Base-by-base conservation (phyloP, 768 basidiomycete species). In the Leccinum pellstonianum region DNA sequence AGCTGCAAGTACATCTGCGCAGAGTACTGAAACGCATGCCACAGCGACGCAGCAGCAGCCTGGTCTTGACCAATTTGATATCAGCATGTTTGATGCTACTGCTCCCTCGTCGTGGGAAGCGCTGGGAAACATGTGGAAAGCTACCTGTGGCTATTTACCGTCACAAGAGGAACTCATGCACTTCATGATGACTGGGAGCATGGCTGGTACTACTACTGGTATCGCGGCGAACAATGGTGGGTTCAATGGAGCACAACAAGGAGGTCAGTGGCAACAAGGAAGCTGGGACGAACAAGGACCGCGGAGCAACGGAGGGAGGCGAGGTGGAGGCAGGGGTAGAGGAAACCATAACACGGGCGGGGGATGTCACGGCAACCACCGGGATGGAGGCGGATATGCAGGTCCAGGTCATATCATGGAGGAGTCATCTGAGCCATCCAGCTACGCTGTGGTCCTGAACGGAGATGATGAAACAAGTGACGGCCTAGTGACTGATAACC, bases 161-260 rank as follows among this genome's bases (percentile, higher is more conserved):
- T 81, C 88, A 58, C 86, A 87, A 66, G 86, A 91, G 66, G 81
- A 92, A 67, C 81, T 93, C 64, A 86, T 91, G 86, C 81, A 85
- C 72, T 89, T 87, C 69, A 79, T 90, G 62, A 79, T 88, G 79
- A 59, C 79, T 21, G 66, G 71, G 43, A 68, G 55, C 54, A 66
- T 71, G 66, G 64, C 58, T 41, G 58, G 47, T n/a, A n/a, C n/a
- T 48, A 43, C 68, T 48, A 43, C 66, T 47, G 65, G 68, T 35
- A 12, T 64, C 33, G 33, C 33, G 33, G 38, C 53, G 27, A 52
- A 57, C 47, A 23, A 14, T 23, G 61, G 64, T 58, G 68, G 59
- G 37, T 46, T 59, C 57, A 59, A 64, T 37, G 65, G 56, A 19
- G 55, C 17, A 4, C 38, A 52, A 35, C 69, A 70, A 51, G 64